Percentiles rank a stretch among this genome's conserved stretches.
These are phyloP conservation scores for slime mould (Dictyostelium discoideum) DNA, from an alignment of 78 protist genomes.

Conservation along the genomic window DNA sequence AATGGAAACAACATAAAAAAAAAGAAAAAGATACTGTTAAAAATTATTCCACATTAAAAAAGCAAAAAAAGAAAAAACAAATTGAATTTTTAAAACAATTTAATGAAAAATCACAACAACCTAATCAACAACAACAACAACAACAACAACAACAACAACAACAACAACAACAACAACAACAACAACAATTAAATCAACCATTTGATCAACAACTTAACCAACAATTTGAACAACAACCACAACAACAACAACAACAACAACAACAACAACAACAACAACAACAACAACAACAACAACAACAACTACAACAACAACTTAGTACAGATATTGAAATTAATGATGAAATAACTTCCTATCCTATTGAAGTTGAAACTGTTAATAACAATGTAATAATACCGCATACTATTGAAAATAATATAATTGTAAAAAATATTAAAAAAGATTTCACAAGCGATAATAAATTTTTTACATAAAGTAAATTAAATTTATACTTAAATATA, in stretches of 20 bases:
- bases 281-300: not conserved
- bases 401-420: not conserved
- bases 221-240: not conserved
- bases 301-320: not conserved
- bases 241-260: not conserved
- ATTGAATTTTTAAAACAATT: not conserved
- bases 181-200: not conserved
- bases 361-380: not conserved
- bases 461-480: not conserved
- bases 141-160: not conserved
- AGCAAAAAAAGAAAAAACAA: not conserved
- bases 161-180: not conserved
- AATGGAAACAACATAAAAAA: conserved; percentile 51
- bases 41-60: not conserved
- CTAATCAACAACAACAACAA: not conserved
- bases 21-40: not conserved
- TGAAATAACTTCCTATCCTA: not conserved
- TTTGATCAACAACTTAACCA: not conserved
- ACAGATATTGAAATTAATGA: not conserved
- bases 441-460: not conserved
- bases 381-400: not conserved
- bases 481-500: not conserved
- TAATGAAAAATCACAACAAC: not conserved
- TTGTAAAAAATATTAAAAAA: not conserved
- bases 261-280: not conserved